Conservation (phyloP, 1,284 basidiomycete genomes). For the Ceratobasidium papillatum region DNA sequence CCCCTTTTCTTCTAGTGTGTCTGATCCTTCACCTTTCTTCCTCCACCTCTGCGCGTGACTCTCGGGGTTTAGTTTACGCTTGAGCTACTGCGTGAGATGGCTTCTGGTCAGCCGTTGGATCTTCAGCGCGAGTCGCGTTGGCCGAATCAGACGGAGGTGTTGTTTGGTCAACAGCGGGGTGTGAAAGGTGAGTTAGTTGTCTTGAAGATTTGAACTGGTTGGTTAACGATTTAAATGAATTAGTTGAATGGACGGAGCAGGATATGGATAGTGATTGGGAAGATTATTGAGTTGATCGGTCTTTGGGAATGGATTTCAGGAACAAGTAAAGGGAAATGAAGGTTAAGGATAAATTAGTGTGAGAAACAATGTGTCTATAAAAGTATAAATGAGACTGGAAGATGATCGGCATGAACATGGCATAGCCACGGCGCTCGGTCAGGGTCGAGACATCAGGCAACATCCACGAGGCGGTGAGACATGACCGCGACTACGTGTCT, state of each 20-base stretch:
- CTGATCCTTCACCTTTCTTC: neutral
- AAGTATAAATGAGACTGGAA: neutral
- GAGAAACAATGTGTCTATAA: neutral
- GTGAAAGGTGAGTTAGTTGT: conserved; percentile 10
- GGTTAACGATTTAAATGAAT: neutral
- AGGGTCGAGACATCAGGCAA: neutral
- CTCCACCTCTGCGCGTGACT: neutral
- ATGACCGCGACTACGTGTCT: conserved; percentile 4
- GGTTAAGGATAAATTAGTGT: neutral
- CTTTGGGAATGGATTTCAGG: neutral
- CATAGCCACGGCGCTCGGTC: neutral
- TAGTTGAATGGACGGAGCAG: conserved; percentile 30
- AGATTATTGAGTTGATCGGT: neutral
- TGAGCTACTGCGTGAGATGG: conserved; percentile 69
- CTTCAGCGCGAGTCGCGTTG: conserved; percentile 76
- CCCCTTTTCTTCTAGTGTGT: neutral
- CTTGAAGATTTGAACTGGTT: too few species aligned
- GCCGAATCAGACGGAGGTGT: conserved; percentile 61
- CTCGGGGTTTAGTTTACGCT: conserved; percentile 66
- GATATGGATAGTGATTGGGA: conserved; percentile 34
- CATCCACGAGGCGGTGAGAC: neutral
- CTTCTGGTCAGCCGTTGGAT: conserved; percentile 71
- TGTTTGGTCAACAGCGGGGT: conserved; percentile 28
- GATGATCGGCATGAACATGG: neutral
- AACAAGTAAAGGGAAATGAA: neutral